Conservation (phyloP, 2,329 filamentous ascomycete species). For the Aspergillus brasiliensis region DNA sequence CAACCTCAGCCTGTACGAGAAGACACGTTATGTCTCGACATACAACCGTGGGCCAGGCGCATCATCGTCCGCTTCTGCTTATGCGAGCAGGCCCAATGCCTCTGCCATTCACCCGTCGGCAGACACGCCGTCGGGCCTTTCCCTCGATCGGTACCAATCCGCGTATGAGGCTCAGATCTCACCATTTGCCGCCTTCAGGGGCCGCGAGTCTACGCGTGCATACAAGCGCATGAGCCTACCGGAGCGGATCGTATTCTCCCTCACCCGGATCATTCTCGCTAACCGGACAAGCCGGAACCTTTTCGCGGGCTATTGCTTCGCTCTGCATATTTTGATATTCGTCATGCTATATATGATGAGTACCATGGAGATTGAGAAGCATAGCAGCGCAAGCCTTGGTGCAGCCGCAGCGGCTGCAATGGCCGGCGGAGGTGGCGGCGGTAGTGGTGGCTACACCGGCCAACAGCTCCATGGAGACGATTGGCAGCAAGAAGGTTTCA, state of each 20-base stretch:
- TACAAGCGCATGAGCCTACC: constrained; percentile 92
- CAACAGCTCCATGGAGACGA: constrained; percentile 51
- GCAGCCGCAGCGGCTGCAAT: constrained; percentile 44
- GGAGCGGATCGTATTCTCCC: constrained; percentile 84
- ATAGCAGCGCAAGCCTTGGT: constrained; percentile 57
- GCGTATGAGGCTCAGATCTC: constrained; percentile 95
- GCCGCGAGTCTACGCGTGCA: constrained; percentile 86
- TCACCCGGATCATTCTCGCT: constrained; percentile 87
- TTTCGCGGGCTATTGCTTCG: constrained; percentile 89
- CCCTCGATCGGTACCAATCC: constrained; percentile 81
- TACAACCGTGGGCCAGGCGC: constrained; percentile 74
- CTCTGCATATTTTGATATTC: constrained; percentile 85
- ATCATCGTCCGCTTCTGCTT: constrained; percentile 62
- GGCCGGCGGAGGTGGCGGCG: constrained; percentile 27
- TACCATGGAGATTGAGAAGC: constrained; percentile 64
- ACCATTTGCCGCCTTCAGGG: constrained; percentile 91
- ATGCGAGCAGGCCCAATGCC: constrained; percentile 70
- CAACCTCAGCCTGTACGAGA: constrained; percentile 94
- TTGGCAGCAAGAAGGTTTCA: constrained; percentile 67
- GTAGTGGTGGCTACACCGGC: constrained; percentile 31
- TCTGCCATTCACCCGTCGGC: constrained; percentile 66
- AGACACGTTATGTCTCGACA: constrained; percentile 92
- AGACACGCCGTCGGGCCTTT: constrained; percentile 64
- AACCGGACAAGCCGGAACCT: constrained; percentile 89
- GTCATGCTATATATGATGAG: constrained; percentile 84